Conservation (phyloP, 1,284 basidiomycete genomes). For the Schizophyllum commune region DNA sequence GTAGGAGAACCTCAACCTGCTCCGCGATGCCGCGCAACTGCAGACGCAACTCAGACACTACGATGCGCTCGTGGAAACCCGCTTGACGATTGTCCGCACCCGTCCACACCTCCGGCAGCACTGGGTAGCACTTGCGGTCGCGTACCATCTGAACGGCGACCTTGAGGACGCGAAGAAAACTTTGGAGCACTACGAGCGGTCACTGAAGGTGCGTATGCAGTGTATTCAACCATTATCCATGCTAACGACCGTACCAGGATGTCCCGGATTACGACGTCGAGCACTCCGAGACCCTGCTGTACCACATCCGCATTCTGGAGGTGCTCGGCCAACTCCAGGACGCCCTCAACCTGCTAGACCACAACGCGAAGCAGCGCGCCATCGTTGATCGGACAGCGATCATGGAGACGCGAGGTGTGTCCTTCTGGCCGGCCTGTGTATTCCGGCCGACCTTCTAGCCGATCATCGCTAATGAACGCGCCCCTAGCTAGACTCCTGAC, state of each 20-base stretch:
- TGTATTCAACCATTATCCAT: neutral
- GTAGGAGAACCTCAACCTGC: slow-evolving; percentile 90
- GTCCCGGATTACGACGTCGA: slow-evolving; percentile 76
- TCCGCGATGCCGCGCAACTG: slow-evolving; percentile 87
- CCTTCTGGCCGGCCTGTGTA: too few species aligned
- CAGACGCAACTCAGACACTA: slow-evolving; percentile 88
- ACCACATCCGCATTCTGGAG: slow-evolving; percentile 76
- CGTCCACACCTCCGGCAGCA: slow-evolving; percentile 83
- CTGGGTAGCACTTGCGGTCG: slow-evolving; percentile 88
- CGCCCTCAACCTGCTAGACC: slow-evolving; percentile 57
- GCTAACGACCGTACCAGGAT: slow-evolving; percentile 36
- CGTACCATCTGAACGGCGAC: slow-evolving; percentile 82
- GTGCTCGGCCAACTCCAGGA: slow-evolving; percentile 63
- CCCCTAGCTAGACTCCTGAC: slow-evolving; percentile 62
- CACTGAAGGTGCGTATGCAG: slow-evolving; percentile 44
- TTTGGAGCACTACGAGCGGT: slow-evolving; percentile 61
- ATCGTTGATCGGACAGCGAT: slow-evolving; percentile 70
- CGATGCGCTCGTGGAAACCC: slow-evolving; percentile 74
- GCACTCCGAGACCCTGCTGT: slow-evolving; percentile 80
- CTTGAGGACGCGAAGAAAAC: slow-evolving; percentile 66
- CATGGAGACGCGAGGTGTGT: slow-evolving; percentile 64
- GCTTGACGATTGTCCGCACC: slow-evolving; percentile 73
- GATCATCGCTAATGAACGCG: slow-evolving; percentile 6
- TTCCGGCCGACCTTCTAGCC: slow-evolving; percentile 9
- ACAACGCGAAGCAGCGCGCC: slow-evolving; percentile 52